phyloP scores from a whole-genome alignment of 73 alveolate genomes.

The Paramecium primaurelia region DNA sequence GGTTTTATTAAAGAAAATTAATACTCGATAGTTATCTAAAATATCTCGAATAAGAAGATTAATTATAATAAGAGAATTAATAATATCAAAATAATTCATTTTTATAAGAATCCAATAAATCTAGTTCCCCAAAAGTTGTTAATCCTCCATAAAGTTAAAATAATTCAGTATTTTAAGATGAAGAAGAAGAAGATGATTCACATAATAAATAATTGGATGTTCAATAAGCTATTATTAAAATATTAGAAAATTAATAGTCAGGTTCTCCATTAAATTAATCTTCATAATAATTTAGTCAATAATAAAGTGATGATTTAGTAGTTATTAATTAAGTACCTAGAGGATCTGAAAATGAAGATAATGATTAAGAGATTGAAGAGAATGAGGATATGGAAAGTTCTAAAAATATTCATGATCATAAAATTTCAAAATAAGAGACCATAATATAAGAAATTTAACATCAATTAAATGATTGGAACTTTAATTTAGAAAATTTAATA shows the following conservation, averaged over 20 bases:
- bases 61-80: neutral
- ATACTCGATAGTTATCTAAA: neutral
- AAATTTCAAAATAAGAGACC: neutral
- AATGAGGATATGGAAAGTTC: neutral
- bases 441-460: neutral
- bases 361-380: neutral
- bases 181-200: neutral
- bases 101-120: neutral
- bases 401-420: neutral
- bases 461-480: neutral
- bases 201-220: neutral
- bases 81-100: neutral
- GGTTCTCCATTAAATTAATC: neutral
- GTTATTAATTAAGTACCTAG: neutral
- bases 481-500: neutral
- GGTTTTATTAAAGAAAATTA: neutral
- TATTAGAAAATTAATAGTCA: neutral
- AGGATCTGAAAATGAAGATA: neutral
- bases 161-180: neutral
- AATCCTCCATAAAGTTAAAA: neutral
- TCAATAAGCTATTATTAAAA: neutral
- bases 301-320: neutral
- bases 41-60: neutral
- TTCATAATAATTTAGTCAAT: neutral
- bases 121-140: neutral